A percentile compares a stretch with the other conserved stretches of the same genome.
phyloP scores from a whole-genome alignment of 805 yeast species.

The Wickerhamiella azymoides region DNA sequence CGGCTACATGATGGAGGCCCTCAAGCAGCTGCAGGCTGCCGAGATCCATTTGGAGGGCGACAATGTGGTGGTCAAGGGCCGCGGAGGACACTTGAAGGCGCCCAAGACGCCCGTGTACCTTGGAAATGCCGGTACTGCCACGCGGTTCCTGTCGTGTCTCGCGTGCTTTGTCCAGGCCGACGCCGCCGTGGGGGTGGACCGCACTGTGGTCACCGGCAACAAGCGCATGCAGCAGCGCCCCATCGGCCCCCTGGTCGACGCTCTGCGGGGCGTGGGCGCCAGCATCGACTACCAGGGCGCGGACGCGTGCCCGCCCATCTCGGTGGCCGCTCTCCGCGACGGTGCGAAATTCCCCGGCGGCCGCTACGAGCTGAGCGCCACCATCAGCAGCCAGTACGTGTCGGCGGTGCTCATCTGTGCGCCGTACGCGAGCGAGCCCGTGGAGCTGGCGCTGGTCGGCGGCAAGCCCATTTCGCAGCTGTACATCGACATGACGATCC shows the following conservation, averaged over 20 bases:
- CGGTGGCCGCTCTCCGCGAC: constrained; percentile 35
- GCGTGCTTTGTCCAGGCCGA: constrained; percentile 62
- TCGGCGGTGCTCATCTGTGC: constrained; percentile 95
- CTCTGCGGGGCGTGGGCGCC: constrained; percentile 70
- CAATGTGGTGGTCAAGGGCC: constrained; percentile 69
- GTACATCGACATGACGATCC: constrained; percentile 93
- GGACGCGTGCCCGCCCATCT: constrained; percentile 76
- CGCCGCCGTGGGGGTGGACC: constrained; percentile 22
- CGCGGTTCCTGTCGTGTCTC: constrained; percentile 83
- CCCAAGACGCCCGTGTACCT: constrained; percentile 58
- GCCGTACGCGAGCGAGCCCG: constrained; percentile 83
- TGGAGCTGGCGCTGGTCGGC: constrained; percentile 77
- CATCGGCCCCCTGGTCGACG: constrained; percentile 89
- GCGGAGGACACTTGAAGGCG: constrained; percentile 56
- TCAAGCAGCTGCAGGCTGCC: constrained; percentile 67
- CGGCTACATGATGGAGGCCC: constrained; percentile 84
- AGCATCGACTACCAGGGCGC: constrained; percentile 54
- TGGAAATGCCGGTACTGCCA: constrained; percentile 98
- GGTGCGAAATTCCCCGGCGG: constrained; percentile 76
- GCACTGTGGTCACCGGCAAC: constrained; percentile 75
- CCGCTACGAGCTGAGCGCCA: constrained; percentile 82
- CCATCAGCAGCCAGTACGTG: constrained; percentile 93
- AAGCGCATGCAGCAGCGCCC: constrained; percentile 97
- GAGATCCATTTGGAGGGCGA: constrained; percentile 77
- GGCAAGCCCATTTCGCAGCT: constrained; percentile 95